Conservation (phyloP, 257 asterid genomes). For the Solanum virginianum region DNA sequence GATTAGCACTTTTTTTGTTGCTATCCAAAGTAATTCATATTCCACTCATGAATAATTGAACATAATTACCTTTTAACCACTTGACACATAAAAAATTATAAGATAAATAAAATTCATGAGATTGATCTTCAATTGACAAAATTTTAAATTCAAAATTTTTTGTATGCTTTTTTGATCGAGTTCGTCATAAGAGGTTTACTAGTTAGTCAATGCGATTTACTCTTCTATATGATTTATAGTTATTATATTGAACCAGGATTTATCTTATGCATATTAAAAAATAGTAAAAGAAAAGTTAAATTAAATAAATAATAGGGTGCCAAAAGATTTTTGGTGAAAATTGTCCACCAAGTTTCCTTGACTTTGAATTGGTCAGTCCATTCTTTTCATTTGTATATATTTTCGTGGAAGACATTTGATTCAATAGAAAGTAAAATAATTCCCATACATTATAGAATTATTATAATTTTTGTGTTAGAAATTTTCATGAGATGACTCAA, state of each 20-base stretch:
- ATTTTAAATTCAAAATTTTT: no score
- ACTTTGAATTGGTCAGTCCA: background rate
- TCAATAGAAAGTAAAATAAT: background rate
- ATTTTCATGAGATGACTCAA: no score
- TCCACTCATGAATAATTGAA: background rate
- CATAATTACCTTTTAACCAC: background rate
- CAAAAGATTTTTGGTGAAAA: background rate
- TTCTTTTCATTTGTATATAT: background rate
- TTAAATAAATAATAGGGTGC: background rate
- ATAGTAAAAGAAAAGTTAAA: background rate
- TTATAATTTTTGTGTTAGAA: no score
- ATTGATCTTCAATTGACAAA: rapidly evolving
- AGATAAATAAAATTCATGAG: background rate
- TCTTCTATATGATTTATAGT: no score
- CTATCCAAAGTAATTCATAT: background rate
- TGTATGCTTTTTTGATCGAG: no score
- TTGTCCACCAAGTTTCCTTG: background rate
- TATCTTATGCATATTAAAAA: no score
- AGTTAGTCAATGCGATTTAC: no score
- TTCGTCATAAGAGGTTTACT: no score
- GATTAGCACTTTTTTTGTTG: background rate
- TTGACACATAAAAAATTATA: background rate
- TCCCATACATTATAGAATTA: background rate
- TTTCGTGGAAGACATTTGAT: background rate
- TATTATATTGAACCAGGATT: no score